phyloP scores from a whole-genome alignment of 129 eudicot genomes.

The Apium graveolens region DNA sequence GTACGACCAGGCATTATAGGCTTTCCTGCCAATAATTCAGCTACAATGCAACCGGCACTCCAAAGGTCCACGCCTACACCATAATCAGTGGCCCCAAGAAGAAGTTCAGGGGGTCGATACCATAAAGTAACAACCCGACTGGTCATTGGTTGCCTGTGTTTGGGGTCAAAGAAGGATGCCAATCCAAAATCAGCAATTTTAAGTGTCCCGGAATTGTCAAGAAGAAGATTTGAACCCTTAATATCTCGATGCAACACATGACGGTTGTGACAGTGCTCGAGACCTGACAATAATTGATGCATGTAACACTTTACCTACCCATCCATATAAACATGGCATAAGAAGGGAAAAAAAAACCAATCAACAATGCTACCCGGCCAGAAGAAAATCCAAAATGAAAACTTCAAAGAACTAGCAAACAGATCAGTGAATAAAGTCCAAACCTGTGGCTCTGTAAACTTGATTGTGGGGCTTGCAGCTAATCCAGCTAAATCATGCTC shows the following conservation, averaged over 20 bases:
- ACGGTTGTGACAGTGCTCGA: constrained; percentile 90
- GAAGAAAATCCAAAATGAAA: background rate
- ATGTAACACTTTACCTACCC: constrained; percentile 87
- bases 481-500: constrained; percentile 81
- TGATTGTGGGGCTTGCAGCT: constrained; percentile 64
- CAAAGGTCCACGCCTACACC: constrained; percentile 92
- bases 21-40: constrained; percentile 51
- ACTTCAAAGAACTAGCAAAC: background rate
- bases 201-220: constrained; percentile 64
- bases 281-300: constrained; percentile 84
- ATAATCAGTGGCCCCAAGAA: constrained; percentile 91
- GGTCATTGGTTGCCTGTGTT: constrained; percentile 87
- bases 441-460: constrained; percentile 91
- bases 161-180: constrained; percentile 80
- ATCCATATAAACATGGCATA: constrained; percentile 6
- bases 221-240: constrained; percentile 88
- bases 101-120: constrained; percentile 97
- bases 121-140: constrained; percentile 92
- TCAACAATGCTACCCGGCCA: background rate
- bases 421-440: background rate
- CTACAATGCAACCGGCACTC: constrained; percentile 73
- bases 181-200: constrained; percentile 95
- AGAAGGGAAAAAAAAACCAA: constrained; percentile 1
- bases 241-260: constrained; percentile 91
- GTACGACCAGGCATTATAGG: constrained; percentile 62